A percentile compares a stretch with the other conserved stretches of the same genome.
These are phyloP conservation scores for Straminergon stramineum DNA, from an alignment of 225 moss, liverwort and hornwort genomes.

Conservation along the genomic window DNA sequence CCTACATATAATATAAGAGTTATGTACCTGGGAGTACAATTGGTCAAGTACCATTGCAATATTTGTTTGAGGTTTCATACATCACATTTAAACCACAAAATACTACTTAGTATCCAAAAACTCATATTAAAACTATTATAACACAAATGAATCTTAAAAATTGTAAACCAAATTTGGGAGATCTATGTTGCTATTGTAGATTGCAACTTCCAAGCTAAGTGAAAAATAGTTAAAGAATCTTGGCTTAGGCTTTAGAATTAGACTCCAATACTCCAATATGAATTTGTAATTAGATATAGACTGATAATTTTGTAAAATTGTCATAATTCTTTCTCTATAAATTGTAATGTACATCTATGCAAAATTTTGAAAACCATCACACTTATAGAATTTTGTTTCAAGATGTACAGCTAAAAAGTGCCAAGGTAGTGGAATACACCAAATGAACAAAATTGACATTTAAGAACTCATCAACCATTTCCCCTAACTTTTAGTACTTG, in stretches of 20 bases:
- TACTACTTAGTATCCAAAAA: neutral
- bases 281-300: neutral
- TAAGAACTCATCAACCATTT: neutral
- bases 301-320: too few relatives aligned
- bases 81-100: neutral
- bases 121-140: neutral
- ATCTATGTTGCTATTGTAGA: neutral
- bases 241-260: neutral
- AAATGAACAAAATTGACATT: neutral
- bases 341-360: neutral
- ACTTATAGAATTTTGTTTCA: neutral
- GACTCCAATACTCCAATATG: too few relatives aligned
- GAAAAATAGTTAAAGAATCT: neutral
- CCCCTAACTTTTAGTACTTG: neutral
- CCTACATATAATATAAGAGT: too few relatives aligned
- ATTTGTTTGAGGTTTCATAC: neutral
- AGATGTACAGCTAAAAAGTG: accelerated
- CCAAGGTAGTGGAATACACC: neutral
- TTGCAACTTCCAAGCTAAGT: too few relatives aligned
- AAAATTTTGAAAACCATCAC: neutral
- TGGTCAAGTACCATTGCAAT: neutral
- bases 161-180: accelerated
- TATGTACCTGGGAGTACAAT: too few relatives aligned
- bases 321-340: neutral
- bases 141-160: neutral